Evolutionary conservation across 768 basidiomycete species (phyloP).

Genomic region (Xanthoconium purpureum): DNA sequence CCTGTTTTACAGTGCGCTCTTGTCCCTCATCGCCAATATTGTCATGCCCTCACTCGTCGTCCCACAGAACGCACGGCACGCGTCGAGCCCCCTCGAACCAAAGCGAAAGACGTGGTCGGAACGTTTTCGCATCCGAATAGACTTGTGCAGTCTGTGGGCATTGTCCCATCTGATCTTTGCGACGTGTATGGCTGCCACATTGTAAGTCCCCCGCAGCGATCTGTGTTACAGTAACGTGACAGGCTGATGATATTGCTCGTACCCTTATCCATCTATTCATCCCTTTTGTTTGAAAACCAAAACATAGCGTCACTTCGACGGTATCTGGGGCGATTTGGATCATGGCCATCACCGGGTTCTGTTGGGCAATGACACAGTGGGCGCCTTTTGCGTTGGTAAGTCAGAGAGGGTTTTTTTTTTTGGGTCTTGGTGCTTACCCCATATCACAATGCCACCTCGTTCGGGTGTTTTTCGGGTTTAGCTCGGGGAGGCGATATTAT

Average conservation of each 20-base stretch:
- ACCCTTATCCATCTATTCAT: not conserved
- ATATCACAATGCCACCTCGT: constrained; percentile 7
- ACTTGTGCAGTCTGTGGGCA: constrained; percentile 76
- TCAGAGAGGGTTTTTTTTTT: constrained; percentile 5
- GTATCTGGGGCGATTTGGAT: constrained; percentile 72
- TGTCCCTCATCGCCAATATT: constrained; percentile 67
- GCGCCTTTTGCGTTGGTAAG: constrained; percentile 85
- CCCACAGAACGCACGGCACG: constrained; percentile 14
- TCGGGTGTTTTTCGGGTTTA: constrained; percentile 22
- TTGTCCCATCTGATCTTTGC: constrained; percentile 72
- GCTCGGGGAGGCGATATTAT: constrained; percentile 85
- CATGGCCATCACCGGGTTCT: constrained; percentile 78
- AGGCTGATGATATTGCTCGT: constrained; percentile 11
- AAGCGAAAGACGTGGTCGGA: constrained; percentile 33
- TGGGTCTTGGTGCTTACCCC: constrained; percentile 12
- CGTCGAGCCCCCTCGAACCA: constrained; percentile 17
- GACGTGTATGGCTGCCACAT: constrained; percentile 74
- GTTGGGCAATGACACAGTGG: constrained; percentile 94
- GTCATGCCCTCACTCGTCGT: constrained; percentile 64
- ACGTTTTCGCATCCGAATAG: constrained; percentile 52
- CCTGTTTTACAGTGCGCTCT: constrained; percentile 70
- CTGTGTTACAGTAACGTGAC: not conserved
- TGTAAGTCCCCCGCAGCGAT: constrained; percentile 49
- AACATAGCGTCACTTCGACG: constrained; percentile 61
- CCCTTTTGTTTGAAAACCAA: constrained; percentile 1